Evolutionary conservation across 345 rosid species (phyloP), one percentile per base, ranked within the genome.

Genomic region (Iberis pinnata): DNA sequence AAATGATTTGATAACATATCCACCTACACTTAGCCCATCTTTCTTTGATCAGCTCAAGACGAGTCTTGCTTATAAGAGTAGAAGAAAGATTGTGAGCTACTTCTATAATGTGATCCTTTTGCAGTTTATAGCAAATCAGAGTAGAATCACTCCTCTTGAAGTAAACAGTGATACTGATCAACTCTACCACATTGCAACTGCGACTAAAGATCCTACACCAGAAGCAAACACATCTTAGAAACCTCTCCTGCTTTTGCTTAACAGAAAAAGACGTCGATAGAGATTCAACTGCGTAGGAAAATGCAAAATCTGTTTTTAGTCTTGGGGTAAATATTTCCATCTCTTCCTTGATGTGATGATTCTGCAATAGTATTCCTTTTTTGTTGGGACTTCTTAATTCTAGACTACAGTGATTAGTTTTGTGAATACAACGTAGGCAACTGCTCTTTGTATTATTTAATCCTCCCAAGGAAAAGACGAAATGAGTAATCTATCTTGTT

Each of bases 71-170:
- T 61, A 40, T 13, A 85, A 73, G 77, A 73, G 70, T 51, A 73
- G 79, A 60, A 83, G 53, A 68, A 79, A 73, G 18, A 58, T 92
- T 20, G 88, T 81, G 39, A 70, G 88, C 67, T 88, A 88, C 68
- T 83, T 78, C 73, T 92, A 61, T 60, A 88, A 88, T 49, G 96
- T 83, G 58, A 72, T 67, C 29, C 79, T 88, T 72, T 37, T 88
- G 76, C 77, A 76, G 70, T 76, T 79, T 37, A 81, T 95, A 63
- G 93, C 86, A 50, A 49, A 69, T 35, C 98, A 88, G 68, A 92
- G 75, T 42, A 73, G 98, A 69, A 53, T 15, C 17, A 58, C 70
- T 53, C 84, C 75, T 13, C 41, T 44, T 42, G 73, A 72, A 35
- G 67, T 76, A 57, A 64, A 77, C 64, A 92, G 95, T 26, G 94